Evolutionary conservation across 371 early-diverging fungal genomes (phyloP).

Genomic region (Mucor racemosus): DNA sequence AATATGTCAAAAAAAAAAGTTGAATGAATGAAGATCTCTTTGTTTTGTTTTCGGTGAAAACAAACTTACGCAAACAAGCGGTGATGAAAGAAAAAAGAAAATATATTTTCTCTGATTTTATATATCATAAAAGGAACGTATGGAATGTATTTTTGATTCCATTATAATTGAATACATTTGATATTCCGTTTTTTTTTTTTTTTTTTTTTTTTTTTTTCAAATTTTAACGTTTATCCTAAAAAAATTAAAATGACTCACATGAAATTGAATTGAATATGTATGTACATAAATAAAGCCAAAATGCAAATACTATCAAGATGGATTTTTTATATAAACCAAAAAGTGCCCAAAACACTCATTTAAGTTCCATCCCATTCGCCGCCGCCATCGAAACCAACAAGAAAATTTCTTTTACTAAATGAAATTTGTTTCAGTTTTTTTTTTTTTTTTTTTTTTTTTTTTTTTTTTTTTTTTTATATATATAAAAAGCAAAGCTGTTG

Average conservation of each 20-base stretch:
- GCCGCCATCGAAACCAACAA: background rate
- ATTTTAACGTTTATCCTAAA: constrained; percentile 1
- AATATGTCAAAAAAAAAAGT: background rate
- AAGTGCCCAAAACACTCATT: no score
- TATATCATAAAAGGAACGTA: background rate
- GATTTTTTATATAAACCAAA: no score
- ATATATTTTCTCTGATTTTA: background rate
- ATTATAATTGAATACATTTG: background rate
- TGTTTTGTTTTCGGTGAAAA: background rate
- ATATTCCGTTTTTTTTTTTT: background rate
- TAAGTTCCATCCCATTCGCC: background rate
- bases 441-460: no score
- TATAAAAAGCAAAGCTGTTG: background rate
- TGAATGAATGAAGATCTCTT: background rate
- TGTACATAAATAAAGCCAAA: background rate
- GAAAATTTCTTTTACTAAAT: background rate
- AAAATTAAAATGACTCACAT: background rate
- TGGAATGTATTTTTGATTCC: background rate
- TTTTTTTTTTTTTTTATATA: no score
- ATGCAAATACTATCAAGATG: background rate
- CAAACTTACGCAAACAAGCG: background rate
- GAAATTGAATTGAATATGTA: background rate
- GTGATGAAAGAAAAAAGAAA: background rate
- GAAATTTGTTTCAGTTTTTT: background rate
- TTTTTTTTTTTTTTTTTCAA: no score